Evolutionary conservation across 805 yeast genomes (phyloP).

Genomic region (Saturnispora zaruensis): DNA sequence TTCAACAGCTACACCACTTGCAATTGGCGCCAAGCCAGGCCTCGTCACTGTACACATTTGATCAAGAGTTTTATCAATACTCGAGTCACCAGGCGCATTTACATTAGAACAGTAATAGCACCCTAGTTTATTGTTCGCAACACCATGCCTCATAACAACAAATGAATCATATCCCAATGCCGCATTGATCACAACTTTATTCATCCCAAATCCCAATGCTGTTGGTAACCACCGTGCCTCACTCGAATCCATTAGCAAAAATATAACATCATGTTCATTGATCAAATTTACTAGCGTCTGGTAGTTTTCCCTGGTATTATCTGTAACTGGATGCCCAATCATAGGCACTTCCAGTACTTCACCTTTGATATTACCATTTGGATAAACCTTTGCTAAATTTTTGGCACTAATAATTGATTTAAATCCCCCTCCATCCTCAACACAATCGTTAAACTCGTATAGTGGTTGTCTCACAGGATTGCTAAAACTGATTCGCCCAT

Average conservation of each 20-base stretch:
- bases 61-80: conserved; percentile 82
- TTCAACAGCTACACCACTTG: conserved; percentile 82
- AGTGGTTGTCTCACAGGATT: conserved; percentile 95
- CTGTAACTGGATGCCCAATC: conserved; percentile 83
- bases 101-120: conserved; percentile 96
- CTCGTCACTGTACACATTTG: conserved; percentile 99
- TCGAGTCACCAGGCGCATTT: conserved; percentile 84
- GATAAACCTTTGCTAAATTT: conserved; percentile 65
- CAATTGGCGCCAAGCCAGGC: conserved; percentile 89
- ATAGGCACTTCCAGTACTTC: conserved; percentile 73
- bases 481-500: conserved; percentile 79
- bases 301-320: conserved; percentile 44
- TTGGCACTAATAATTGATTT: conserved; percentile 77
- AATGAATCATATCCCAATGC: conserved; percentile 94
- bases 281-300: conserved; percentile 45
- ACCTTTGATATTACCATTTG: conserved; percentile 63
- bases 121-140: conserved; percentile 42
- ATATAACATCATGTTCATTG: conserved; percentile 64
- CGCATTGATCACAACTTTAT: conserved; percentile 77
- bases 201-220: conserved; percentile 55
- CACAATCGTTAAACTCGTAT: conserved; percentile 73
- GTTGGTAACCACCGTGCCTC: conserved; percentile 99
- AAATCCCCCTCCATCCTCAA: conserved; percentile 52
- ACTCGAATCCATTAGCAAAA: conserved; percentile 84
- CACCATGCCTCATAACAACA: conserved; percentile 90